Base-by-base conservation (phyloP, 306 rosid genomes). In the Crotalaria pallida region DNA sequence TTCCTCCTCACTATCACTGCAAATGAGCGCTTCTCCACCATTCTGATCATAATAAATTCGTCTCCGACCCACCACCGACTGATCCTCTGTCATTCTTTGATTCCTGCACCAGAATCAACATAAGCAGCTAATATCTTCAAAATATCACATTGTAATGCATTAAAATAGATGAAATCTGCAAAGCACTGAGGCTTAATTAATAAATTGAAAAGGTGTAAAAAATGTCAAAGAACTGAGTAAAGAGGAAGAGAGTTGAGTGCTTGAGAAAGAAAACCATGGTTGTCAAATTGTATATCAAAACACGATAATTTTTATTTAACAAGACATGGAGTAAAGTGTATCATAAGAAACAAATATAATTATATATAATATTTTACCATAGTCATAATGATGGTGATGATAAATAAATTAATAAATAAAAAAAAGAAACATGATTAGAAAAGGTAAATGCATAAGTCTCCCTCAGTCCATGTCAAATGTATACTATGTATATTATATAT, bases 1-100 rank as follows among this genome's bases (percentile, higher is more conserved):
- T 84, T 95, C 99, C 75, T 95, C 99, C 86, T 95, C 99, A 33
- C 99, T 95, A 72, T 95, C 99, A 77, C 99, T 95, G 80, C 99
- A 95, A 70, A 95, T 91, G 60, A 95, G 88, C 67, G 99, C 92
- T 82, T 95, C 99, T 16, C 97, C 99, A 58, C 99, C 97, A 80
- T 53, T 95, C 86, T 89, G 97, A 77, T 89, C 99, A 80, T 95
- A 95, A 83, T 95, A 95, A 77, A 95, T 95, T 80, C 99, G 84
- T 69, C 99, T 85, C 55, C 99, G 90, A 79, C 99, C 99, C 26
- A 95, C 71, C 38, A 95, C 95, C 2, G 99, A 95, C 67, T 95
- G 99, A 89, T 95, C 99, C 79, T 95, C 99, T 9, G 96, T 95
- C 99, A 95, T 95, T 84, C 99, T 91, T 79, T 95, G 99, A 79